These are phyloP conservation scores for Metarhizium humberi DNA, from an alignment of 2,329 filamentous ascomycete species.

Conservation along the genomic window DNA sequence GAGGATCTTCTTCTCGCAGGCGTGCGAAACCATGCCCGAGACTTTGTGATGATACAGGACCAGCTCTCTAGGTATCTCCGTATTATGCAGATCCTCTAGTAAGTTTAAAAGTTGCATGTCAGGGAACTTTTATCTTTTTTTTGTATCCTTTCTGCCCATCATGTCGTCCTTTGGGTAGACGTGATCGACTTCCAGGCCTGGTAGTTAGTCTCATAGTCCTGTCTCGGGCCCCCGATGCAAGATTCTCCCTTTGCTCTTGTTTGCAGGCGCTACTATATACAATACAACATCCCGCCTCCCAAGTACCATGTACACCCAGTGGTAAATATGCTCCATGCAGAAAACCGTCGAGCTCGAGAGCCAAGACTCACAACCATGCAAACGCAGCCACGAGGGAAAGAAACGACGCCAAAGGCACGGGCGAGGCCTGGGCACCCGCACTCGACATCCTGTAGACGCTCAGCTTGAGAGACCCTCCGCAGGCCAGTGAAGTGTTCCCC, in stretches of 20 bases:
- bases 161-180: no score
- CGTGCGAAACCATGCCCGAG: background rate
- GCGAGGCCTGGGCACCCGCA: background rate
- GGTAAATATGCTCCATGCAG: background rate
- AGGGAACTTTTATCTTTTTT: no score
- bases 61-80: no score
- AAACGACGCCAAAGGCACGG: background rate
- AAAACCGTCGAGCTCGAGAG: background rate
- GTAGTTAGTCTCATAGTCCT: no score
- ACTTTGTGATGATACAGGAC: no score
- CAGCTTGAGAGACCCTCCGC: slow-evolving; percentile 43
- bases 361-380: background rate
- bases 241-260: no score
- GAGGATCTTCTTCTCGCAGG: background rate
- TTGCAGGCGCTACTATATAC: no score
- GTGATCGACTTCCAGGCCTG: no score
- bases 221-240: no score
- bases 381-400: background rate
- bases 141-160: no score
- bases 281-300: no score
- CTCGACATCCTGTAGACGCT: slow-evolving; percentile 30
- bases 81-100: background rate
- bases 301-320: background rate
- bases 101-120: background rate
- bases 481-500: slow-evolving; percentile 40